Evolutionary conservation across 2,329 filamentous ascomycete genomes (phyloP).

Genomic region (Malbranchea cinnamomea): DNA sequence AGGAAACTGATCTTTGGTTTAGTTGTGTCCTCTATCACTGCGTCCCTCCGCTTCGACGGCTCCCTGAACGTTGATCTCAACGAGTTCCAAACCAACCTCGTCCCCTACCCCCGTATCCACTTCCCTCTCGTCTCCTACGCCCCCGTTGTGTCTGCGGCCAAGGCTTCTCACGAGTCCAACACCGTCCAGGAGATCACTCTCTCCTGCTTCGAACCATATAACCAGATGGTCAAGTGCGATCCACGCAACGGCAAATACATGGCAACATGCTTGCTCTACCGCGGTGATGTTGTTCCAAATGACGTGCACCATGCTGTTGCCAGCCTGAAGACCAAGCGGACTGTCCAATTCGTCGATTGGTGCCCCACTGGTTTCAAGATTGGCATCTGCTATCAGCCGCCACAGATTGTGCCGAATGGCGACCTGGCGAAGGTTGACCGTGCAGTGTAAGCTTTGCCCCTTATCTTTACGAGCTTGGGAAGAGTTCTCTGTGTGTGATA

Average conservation of each 20-base stretch:
- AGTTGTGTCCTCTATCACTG: constrained; percentile 56
- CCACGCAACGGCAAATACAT: constrained; percentile 54
- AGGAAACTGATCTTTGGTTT: constrained; percentile 21
- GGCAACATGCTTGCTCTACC: constrained; percentile 52
- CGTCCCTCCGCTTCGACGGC: constrained; percentile 49
- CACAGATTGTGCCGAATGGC: constrained; percentile 36
- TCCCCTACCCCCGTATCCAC: constrained; percentile 53
- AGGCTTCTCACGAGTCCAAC: constrained; percentile 77
- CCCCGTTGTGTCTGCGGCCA: constrained; percentile 51
- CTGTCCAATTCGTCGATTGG: constrained; percentile 54
- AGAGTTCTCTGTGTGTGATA: no score
- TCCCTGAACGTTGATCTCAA: constrained; percentile 53
- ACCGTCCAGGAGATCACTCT: constrained; percentile 75
- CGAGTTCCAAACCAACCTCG: constrained; percentile 56
- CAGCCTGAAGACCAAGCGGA: constrained; percentile 47
- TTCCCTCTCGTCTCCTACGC: constrained; percentile 53
- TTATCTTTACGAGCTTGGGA: neutral
- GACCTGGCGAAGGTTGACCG: constrained; percentile 41
- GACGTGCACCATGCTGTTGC: constrained; percentile 46
- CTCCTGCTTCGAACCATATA: constrained; percentile 44
- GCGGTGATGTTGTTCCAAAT: constrained; percentile 49
- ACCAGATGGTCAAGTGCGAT: constrained; percentile 57
- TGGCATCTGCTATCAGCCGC: constrained; percentile 52
- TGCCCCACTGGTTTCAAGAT: constrained; percentile 56
- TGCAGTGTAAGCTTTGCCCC: constrained; percentile 22